These are phyloP conservation scores for Colletotrichum ledebouriae DNA, from an alignment of 2,329 filamentous ascomycete species.

Conservation along the genomic window DNA sequence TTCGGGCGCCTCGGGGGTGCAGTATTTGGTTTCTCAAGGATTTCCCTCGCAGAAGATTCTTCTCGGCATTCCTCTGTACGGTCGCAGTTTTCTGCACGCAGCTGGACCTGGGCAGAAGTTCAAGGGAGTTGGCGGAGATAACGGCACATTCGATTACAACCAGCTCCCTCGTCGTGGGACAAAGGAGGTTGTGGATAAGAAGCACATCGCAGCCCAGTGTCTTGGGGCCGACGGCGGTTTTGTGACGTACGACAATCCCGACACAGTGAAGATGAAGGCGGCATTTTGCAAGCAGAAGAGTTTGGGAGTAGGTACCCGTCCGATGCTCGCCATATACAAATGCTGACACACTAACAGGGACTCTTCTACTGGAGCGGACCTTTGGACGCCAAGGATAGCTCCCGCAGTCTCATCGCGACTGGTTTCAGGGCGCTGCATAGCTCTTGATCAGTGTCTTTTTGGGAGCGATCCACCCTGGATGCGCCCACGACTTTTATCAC, in stretches of 20 bases:
- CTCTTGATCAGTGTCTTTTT: conserved; percentile 47
- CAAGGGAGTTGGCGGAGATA: conserved; percentile 68
- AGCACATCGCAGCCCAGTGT: conserved; percentile 78
- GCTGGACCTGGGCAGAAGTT: conserved; percentile 74
- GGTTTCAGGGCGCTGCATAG: conserved; percentile 71
- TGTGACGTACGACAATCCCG: conserved; percentile 83
- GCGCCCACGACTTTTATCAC: conserved; percentile 17
- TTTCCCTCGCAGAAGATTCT: conserved; percentile 80
- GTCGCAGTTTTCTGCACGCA: conserved; percentile 79
- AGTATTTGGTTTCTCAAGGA: conserved; percentile 74
- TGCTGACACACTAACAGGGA: conserved; percentile 61
- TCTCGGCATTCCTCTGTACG: conserved; percentile 81
- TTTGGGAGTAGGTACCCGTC: conserved; percentile 68
- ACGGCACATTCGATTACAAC: conserved; percentile 81
- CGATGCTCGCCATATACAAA: background rate
- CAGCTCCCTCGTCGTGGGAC: conserved; percentile 73
- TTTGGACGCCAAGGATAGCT: conserved; percentile 72
- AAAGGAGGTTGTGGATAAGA: conserved; percentile 76
- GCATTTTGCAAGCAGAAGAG: conserved; percentile 78
- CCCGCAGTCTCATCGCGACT: conserved; percentile 69
- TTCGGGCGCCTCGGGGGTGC: conserved; percentile 76
- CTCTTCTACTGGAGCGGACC: conserved; percentile 88
- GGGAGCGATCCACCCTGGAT: conserved; percentile 24
- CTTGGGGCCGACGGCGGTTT: conserved; percentile 81
- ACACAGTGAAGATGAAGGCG: conserved; percentile 82